Percentiles rank a stretch among this genome's conserved stretches.
Evolutionary conservation across 2,329 filamentous ascomycete genomes (phyloP).

Genomic region (Nigrospora sphaerica): DNA sequence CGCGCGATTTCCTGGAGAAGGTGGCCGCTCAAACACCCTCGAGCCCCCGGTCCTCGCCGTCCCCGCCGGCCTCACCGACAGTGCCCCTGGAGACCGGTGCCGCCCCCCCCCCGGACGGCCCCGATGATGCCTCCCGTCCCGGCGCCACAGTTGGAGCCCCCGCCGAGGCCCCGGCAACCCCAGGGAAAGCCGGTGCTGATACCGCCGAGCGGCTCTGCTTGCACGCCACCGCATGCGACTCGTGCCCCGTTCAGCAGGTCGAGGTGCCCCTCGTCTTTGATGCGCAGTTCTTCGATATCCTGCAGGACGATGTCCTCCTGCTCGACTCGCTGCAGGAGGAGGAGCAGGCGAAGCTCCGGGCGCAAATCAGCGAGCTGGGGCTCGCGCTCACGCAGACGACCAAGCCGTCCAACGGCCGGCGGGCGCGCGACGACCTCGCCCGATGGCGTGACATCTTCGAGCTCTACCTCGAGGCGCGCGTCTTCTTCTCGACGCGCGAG

Average conservation of each 20-base stretch:
- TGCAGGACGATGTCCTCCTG: slow-evolving; percentile 63
- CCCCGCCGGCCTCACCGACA: not conserved
- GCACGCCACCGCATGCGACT: not conserved
- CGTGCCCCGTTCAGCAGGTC: slow-evolving; percentile 32
- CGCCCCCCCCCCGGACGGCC: not conserved
- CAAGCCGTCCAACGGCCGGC: slow-evolving; percentile 54
- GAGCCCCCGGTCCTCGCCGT: not conserved
- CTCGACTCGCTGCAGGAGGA: slow-evolving; percentile 61
- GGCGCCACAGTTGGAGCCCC: not conserved
- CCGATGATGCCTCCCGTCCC: not conserved
- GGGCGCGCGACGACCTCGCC: slow-evolving; percentile 57
- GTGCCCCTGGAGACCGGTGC: not conserved
- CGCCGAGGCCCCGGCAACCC: no score
- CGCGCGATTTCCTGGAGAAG: slow-evolving; percentile 55
- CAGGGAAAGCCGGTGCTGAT: not conserved
- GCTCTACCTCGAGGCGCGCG: slow-evolving; percentile 68
- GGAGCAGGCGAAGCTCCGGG: slow-evolving; percentile 57
- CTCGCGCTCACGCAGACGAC: slow-evolving; percentile 57
- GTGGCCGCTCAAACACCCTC: slow-evolving; percentile 31
- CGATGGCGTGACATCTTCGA: slow-evolving; percentile 78
- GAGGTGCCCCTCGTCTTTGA: slow-evolving; percentile 74
- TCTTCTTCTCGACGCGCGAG: slow-evolving; percentile 79
- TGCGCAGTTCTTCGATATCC: slow-evolving; percentile 69
- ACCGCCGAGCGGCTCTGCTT: not conserved
- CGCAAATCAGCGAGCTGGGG: slow-evolving; percentile 58